Evolutionary conservation across 2,329 filamentous ascomycete species (phyloP).

Genomic region (Magnaporthales sp.): DNA sequence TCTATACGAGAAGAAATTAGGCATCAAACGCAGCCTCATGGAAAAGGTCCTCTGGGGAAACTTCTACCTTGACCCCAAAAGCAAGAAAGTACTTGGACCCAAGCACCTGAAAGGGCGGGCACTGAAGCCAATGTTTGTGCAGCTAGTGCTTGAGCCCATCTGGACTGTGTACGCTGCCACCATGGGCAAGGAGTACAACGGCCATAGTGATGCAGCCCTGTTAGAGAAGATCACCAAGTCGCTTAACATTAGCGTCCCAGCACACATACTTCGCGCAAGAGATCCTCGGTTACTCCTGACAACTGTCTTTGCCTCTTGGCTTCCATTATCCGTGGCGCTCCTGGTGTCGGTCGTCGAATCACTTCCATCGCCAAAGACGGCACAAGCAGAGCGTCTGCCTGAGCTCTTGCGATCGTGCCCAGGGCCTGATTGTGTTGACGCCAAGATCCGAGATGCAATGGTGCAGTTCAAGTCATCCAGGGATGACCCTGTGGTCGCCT

Average conservation of each 20-base stretch:
- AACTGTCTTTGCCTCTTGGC: slow-evolving; percentile 80
- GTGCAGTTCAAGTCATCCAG: slow-evolving; percentile 62
- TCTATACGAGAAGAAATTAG: slow-evolving; percentile 93
- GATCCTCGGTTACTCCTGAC: slow-evolving; percentile 79
- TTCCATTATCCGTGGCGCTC: slow-evolving; percentile 85
- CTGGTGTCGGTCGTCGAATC: slow-evolving; percentile 92
- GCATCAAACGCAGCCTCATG: slow-evolving; percentile 78
- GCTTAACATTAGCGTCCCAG: slow-evolving; percentile 70
- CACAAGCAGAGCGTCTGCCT: slow-evolving; percentile 74
- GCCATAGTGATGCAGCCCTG: slow-evolving; percentile 72
- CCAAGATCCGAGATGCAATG: slow-evolving; percentile 70
- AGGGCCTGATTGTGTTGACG: slow-evolving; percentile 61
- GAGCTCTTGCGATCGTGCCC: slow-evolving; percentile 73
- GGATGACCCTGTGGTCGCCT: slow-evolving; percentile 77
- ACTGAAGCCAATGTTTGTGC: slow-evolving; percentile 95
- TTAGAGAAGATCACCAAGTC: slow-evolving; percentile 95
- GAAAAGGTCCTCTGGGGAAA: slow-evolving; percentile 97
- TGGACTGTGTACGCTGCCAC: slow-evolving; percentile 96
- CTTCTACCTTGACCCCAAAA: slow-evolving; percentile 94
- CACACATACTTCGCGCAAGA: slow-evolving; percentile 75
- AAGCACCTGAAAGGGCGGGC: slow-evolving; percentile 90
- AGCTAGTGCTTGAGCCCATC: slow-evolving; percentile 87
- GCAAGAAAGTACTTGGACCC: slow-evolving; percentile 79
- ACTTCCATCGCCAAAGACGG: slow-evolving; percentile 71
- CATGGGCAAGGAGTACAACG: slow-evolving; percentile 62